A percentile compares a stretch with the other conserved stretches of the same genome.
Evolutionary conservation across 148 eudicot species (phyloP).

Genomic region (Polygonum aviculare): DNA sequence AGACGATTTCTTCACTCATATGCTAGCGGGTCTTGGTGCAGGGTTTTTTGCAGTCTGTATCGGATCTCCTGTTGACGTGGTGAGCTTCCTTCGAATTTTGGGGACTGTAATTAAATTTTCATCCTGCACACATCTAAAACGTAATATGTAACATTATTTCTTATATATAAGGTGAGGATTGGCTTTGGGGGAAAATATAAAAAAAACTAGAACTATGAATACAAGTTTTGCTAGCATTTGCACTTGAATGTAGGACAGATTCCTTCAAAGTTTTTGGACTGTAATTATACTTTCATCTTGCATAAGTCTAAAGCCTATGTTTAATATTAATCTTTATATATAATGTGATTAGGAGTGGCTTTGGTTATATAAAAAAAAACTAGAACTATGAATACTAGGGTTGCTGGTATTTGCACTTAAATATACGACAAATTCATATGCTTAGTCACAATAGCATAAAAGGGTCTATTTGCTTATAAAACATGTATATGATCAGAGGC

Average conservation of each 20-base stretch:
- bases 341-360: not conserved
- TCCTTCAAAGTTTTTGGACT: not conserved
- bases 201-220: not conserved
- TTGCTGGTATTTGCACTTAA: not conserved
- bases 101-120: not conserved
- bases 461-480: not conserved
- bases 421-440: not conserved
- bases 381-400: not conserved
- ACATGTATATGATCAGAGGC: not conserved
- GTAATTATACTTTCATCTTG: not conserved
- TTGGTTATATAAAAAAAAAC: not conserved
- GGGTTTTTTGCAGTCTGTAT: slow-evolving; percentile 72
- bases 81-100: slow-evolving; percentile 19
- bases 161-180: not conserved
- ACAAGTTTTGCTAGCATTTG: not conserved
- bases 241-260: slow-evolving; percentile 6
- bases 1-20: slow-evolving; percentile 53
- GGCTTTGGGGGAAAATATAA: not conserved
- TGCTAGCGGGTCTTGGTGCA: slow-evolving; percentile 68
- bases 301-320: not conserved
- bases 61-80: slow-evolving; percentile 76
- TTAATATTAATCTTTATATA: not conserved
- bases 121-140: not conserved
- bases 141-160: not conserved
- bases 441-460: not conserved